phyloP scores from a whole-genome alignment of 768 basidiomycete species.

The Mycena sanguinolenta region DNA sequence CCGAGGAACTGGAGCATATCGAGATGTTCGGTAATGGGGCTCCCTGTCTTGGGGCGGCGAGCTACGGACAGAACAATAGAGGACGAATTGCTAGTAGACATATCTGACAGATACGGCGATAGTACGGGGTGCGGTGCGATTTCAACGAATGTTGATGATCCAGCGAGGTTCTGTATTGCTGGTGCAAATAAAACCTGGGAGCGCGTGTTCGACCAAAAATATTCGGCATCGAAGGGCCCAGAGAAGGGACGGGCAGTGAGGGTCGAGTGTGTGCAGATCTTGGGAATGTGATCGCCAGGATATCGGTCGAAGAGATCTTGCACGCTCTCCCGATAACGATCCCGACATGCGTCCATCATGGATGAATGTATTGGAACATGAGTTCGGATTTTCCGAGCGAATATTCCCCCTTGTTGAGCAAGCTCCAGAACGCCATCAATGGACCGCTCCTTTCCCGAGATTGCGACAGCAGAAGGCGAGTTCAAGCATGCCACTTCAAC shows the following conservation, averaged over 20 bases:
- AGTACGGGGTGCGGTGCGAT: conserved; percentile 51
- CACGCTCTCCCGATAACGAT: conserved; percentile 45
- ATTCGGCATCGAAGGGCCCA: conserved; percentile 41
- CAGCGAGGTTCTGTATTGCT: conserved; percentile 40
- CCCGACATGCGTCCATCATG: conserved; percentile 53
- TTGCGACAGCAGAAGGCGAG: conserved; percentile 49
- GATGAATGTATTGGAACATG: conserved; percentile 55
- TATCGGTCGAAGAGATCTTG: conserved; percentile 51
- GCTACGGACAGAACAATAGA: conserved; percentile 22
- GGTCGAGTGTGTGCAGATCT: conserved; percentile 54
- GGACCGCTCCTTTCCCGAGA: conserved; percentile 49
- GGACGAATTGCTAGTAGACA: conserved; percentile 19
- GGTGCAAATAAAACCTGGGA: conserved; percentile 47
- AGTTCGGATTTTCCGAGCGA: conserved; percentile 53
- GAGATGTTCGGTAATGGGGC: conserved; percentile 25
- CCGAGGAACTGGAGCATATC: conserved; percentile 44
- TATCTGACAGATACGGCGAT: conserved; percentile 40
- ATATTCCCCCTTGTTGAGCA: conserved; percentile 45
- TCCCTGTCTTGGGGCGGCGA: conserved; percentile 39
- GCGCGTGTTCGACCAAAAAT: conserved; percentile 51
- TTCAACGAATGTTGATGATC: conserved; percentile 44
- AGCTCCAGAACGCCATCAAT: conserved; percentile 49
- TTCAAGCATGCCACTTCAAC: conserved; percentile 60
- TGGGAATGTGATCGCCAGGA: conserved; percentile 44
- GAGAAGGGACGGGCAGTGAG: conserved; percentile 42